These are phyloP conservation scores for Kuraishia piskuri DNA, from an alignment of 805 yeast genomes.

Conservation along the genomic window DNA sequence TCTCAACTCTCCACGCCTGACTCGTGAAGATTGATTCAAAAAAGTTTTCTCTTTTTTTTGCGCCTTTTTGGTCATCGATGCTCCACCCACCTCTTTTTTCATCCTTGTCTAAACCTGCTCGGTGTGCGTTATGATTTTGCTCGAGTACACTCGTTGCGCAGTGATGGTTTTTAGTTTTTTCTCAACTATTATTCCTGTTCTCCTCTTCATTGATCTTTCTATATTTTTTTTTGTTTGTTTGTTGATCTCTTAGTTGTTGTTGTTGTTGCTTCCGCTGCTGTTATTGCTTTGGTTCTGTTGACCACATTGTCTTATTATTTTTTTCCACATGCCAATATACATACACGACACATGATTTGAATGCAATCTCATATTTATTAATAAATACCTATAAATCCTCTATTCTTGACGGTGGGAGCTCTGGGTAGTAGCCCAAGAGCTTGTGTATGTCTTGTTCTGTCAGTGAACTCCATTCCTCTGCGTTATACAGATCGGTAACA, in stretches of 20 bases:
- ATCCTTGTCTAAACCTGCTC: not conserved
- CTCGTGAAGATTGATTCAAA: not conserved
- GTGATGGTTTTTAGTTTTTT: conserved; percentile 2
- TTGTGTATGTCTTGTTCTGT: conserved; percentile 25
- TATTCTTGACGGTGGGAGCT: conserved; percentile 19
- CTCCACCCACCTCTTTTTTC: not conserved
- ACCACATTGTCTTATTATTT: not conserved
- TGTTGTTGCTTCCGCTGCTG: not conserved
- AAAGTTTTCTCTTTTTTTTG: not conserved
- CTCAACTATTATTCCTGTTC: not conserved
- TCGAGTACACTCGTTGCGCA: not conserved
- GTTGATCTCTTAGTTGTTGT: not conserved
- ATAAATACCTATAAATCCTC: not conserved
- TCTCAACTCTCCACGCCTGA: not conserved
- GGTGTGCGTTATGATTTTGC: not conserved
- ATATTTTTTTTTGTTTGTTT: not conserved
- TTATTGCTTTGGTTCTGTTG: conserved; percentile 1
- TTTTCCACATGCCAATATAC: not conserved
- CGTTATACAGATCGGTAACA: conserved; percentile 51
- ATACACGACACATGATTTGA: not conserved
- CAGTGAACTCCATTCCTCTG: conserved; percentile 51
- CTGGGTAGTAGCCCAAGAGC: conserved; percentile 41
- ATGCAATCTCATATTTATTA: not conserved
- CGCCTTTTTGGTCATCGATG: not conserved
- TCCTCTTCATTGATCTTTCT: not conserved